These are phyloP conservation scores for Mrakia hoshinonis DNA, from an alignment of 768 basidiomycete species.

Conservation along the genomic window DNA sequence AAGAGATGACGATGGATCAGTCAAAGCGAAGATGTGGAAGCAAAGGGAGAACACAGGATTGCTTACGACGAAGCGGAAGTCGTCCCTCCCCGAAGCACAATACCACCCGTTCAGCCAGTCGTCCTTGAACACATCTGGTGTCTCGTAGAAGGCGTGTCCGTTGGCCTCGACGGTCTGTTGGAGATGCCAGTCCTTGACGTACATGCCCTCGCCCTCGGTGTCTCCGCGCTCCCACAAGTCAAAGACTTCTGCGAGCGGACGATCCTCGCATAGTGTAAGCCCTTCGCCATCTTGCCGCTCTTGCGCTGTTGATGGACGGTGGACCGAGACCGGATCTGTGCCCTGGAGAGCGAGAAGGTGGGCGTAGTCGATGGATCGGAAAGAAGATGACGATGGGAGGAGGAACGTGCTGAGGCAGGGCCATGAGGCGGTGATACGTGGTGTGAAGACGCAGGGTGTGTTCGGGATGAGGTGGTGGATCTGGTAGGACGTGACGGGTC, in stretches of 20 bases:
- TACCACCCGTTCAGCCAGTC: conserved; percentile 23
- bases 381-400: not conserved
- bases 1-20: not conserved
- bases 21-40: conserved; percentile 22
- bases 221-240: conserved; percentile 36
- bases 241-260: conserved; percentile 35
- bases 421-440: conserved; percentile 30
- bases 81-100: not conserved
- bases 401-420: conserved; percentile 22
- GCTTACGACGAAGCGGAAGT: conserved; percentile 21
- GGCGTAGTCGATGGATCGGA: not conserved
- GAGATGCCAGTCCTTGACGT: conserved; percentile 43
- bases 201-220: conserved; percentile 31
- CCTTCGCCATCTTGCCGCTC: not conserved
- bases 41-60: not conserved
- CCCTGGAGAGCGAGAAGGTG: conserved; percentile 3
- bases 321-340: not conserved
- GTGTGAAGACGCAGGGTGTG: conserved; percentile 33
- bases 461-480: conserved; percentile 34
- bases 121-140: conserved; percentile 37
- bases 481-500: conserved; percentile 4
- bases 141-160: conserved; percentile 35
- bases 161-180: conserved; percentile 35
- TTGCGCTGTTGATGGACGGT: not conserved
- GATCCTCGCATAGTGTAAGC: conserved; percentile 34